These are phyloP conservation scores for Botrytis cinerea DNA, from an alignment of 2,329 filamentous ascomycete genomes.

Conservation along the genomic window DNA sequence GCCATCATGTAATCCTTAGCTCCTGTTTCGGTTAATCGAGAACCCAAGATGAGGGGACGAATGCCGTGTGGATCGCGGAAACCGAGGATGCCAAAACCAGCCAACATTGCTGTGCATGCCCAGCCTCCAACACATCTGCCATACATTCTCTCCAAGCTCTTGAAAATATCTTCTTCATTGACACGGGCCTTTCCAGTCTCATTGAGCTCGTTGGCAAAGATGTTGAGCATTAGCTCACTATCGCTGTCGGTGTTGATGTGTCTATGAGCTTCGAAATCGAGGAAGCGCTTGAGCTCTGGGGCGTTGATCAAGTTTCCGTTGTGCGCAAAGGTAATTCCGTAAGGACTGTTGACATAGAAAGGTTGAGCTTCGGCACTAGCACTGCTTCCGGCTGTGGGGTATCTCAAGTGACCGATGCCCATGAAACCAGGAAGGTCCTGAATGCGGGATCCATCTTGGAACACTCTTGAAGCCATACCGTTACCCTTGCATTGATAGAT, in stretches of 20 bases:
- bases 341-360: constrained; percentile 87
- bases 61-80: constrained; percentile 82
- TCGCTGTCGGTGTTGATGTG: constrained; percentile 79
- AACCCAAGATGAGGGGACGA: constrained; percentile 78
- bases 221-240: constrained; percentile 83
- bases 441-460: constrained; percentile 74
- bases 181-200: constrained; percentile 80
- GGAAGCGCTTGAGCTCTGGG: constrained; percentile 61
- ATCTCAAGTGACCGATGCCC: constrained; percentile 83
- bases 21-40: constrained; percentile 61
- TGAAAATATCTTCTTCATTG: constrained; percentile 76
- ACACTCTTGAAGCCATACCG: constrained; percentile 83
- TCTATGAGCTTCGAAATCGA: constrained; percentile 43
- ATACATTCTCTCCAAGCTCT: constrained; percentile 71
- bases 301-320: constrained; percentile 90
- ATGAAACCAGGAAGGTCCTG: constrained; percentile 79
- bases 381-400: constrained; percentile 85
- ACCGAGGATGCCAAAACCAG: constrained; percentile 76
- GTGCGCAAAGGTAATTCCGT: constrained; percentile 78
- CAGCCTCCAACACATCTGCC: constrained; percentile 71
- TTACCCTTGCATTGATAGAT: constrained; percentile 91
- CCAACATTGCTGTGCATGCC: constrained; percentile 80
- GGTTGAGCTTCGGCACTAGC: constrained; percentile 86
- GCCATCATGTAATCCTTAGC: constrained; percentile 87
- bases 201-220: constrained; percentile 80